A percentile compares a stretch with the other conserved stretches of the same genome.
Evolutionary conservation across 2,329 filamentous ascomycete genomes (phyloP).

Genomic region (Dothistroma pini): DNA sequence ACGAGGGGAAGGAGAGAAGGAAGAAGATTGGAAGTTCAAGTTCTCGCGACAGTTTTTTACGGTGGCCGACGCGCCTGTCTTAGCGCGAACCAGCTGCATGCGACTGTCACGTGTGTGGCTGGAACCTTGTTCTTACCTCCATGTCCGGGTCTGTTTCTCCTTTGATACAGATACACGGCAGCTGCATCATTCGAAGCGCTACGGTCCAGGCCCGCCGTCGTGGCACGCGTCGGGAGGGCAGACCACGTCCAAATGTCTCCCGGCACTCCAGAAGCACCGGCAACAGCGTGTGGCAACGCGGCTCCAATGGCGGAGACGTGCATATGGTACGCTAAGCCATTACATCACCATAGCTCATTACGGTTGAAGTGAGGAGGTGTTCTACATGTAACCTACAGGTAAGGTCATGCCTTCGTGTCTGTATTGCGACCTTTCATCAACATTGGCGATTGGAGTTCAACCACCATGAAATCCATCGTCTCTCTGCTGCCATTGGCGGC

Average conservation of each 20-base stretch:
- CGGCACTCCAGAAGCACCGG: neutral
- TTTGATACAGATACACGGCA: neutral
- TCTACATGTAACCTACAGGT: neutral
- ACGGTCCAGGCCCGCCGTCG: too few relatives aligned
- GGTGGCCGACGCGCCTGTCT: slow-evolving; percentile 1
- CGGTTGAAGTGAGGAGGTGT: neutral
- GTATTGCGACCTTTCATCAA: neutral
- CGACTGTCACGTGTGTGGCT: neutral
- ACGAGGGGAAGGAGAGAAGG: slow-evolving; percentile 42
- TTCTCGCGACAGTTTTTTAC: slow-evolving; percentile 5
- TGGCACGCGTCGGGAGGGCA: neutral
- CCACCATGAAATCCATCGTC: slow-evolving; percentile 16
- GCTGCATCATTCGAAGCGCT: too few relatives aligned
- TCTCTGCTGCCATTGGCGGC: slow-evolving; percentile 26
- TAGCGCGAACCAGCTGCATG: neutral
- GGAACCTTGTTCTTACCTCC: neutral
- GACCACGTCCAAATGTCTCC: neutral
- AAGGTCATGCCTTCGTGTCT: neutral
- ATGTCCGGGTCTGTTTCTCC: too few relatives aligned
- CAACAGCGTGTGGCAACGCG: neutral
- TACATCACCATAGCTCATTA: slow-evolving; percentile 1
- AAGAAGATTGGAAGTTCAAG: neutral
- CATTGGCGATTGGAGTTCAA: neutral
- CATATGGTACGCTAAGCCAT: slow-evolving; percentile 3
- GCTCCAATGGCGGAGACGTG: slow-evolving; percentile 5